Conservation (phyloP, 164 flowering plant genomes). For the Buxus sempervirens region DNA sequence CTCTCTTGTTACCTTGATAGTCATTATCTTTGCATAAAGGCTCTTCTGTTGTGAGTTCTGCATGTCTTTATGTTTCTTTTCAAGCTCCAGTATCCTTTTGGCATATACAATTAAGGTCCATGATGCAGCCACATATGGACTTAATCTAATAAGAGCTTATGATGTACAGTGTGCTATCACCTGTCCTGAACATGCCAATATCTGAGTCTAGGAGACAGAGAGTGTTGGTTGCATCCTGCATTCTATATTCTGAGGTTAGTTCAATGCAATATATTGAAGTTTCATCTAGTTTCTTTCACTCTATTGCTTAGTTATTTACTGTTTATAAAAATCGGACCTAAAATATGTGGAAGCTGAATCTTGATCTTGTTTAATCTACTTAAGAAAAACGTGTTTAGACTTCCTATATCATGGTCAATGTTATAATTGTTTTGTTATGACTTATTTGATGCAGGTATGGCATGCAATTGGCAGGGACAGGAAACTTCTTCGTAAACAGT, state of each 20-base stretch:
- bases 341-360: not conserved
- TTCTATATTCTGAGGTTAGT: slow-evolving; percentile 96
- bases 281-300: not conserved
- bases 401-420: not conserved
- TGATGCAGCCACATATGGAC: not conserved
- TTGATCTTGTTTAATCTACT: not conserved
- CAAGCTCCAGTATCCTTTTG: slow-evolving; percentile 1
- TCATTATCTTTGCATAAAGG: not conserved
- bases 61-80: not conserved
- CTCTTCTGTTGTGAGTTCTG: not conserved
- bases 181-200: slow-evolving; percentile 92
- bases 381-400: not conserved
- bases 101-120: not conserved
- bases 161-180: slow-evolving; percentile 88
- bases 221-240: slow-evolving; percentile 93
- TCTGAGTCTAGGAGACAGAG: slow-evolving; percentile 97
- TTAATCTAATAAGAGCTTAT: slow-evolving; percentile 18
- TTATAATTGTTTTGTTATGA: slow-evolving; percentile 9
- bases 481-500: slow-evolving; percentile 81
- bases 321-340: not conserved
- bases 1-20: not conserved
- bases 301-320: not conserved
- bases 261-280: not conserved
- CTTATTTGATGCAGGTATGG: slow-evolving; percentile 65
- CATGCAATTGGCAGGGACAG: slow-evolving; percentile 85